Evolutionary conservation across 768 basidiomycete species (phyloP), one percentile per base, ranked within the genome.

Genomic region (Trametes sanguinea): DNA sequence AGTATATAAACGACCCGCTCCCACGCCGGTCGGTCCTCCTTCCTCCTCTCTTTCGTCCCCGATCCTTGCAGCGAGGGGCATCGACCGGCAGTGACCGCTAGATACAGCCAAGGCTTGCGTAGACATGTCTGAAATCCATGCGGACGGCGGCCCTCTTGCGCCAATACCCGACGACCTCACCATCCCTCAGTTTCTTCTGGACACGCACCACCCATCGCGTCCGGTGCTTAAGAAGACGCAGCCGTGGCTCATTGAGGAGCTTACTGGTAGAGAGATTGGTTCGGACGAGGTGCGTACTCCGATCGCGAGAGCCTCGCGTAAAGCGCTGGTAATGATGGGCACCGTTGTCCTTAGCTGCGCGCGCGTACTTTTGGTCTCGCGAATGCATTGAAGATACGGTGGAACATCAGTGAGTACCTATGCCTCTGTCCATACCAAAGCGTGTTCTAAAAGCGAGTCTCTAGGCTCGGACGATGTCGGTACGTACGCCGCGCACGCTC

Each of bases 171-270:
- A 84, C 67, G 72, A 83, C 69, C 69, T 84, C 54, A 82, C 83
- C 6, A 69, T 85, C 44, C 77, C 81, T 2, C 84, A 86, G 68
- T 85, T 85, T 67, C 72, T 83, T 40, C 79, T 86, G 50, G 81
- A 83, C 65, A 67, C 62, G 45, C 64, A 70, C 8, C 81, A 84
- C 64, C 71, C 77, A 29, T 68, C 66, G 33, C 73, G 81, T 44
- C 82, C 83, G 1, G 60, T 60, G n/a, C 73, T 76, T 60, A 69
- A 56, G 16, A 55, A 65, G 8, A 64, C 65, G 22, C 70, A 68
- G 30, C 78, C 83, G 4, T 85, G 82, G 78, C 67, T 85, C 30
- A 77, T 85, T 50, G 81, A 85, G 30, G 83, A 85, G 62, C 74
- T 70, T 4, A 78, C 80, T 0, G 83, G 82, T n/a, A 74, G 74